These are phyloP conservation scores for Starmerella geochares DNA, from an alignment of 805 yeast genomes.

Conservation along the genomic window DNA sequence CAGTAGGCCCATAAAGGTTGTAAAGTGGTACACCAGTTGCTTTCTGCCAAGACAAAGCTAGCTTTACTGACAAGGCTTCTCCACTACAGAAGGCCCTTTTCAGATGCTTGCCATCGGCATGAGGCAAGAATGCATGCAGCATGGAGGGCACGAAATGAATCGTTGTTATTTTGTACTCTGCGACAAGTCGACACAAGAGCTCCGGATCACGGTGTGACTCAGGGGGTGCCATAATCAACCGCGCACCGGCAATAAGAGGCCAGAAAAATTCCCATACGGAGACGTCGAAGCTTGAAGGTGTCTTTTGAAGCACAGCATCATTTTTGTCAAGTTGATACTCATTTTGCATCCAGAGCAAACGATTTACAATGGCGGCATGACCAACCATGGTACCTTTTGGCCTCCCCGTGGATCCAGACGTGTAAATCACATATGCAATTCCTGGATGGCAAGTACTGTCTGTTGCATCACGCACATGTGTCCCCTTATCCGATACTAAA, in stretches of 20 bases:
- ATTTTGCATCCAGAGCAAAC: slow-evolving; percentile 17
- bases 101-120: background rate
- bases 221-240: slow-evolving; percentile 16
- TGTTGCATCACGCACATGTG: background rate
- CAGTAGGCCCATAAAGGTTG: slow-evolving; percentile 20
- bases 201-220: slow-evolving; percentile 18
- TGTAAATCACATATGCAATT: slow-evolving; percentile 67
- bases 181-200: background rate
- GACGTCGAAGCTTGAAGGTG: slow-evolving; percentile 19
- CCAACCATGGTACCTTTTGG: slow-evolving; percentile 70
- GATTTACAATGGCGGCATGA: slow-evolving; percentile 16
- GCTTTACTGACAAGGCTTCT: slow-evolving; percentile 10
- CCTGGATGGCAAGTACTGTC: slow-evolving; percentile 33
- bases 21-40: slow-evolving; percentile 9
- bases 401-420: slow-evolving; percentile 75
- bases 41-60: slow-evolving; percentile 12
- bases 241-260: slow-evolving; percentile 17
- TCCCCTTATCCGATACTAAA: background rate
- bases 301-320: slow-evolving; percentile 17
- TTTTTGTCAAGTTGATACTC: slow-evolving; percentile 1
- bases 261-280: slow-evolving; percentile 21
- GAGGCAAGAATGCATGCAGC: slow-evolving; percentile 11
- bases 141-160: slow-evolving; percentile 20
- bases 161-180: slow-evolving; percentile 10
- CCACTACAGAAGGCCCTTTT: slow-evolving; percentile 18